Conservation (phyloP, 2,329 filamentous ascomycete species). For the Ophiostoma pallidulum region DNA sequence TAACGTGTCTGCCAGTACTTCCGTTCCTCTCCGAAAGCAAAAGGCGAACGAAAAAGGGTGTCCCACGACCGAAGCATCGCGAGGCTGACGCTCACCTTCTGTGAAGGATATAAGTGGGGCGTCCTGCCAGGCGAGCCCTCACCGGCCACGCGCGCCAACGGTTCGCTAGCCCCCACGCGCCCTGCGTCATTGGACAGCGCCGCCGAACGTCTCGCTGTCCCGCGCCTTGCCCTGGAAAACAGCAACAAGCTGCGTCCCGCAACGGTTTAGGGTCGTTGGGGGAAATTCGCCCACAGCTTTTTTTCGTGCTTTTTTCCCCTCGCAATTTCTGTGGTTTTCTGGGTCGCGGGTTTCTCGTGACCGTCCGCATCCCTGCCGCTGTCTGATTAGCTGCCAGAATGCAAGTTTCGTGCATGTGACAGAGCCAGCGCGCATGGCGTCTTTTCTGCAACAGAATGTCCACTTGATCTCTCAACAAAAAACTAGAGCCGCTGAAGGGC, state of each 20-base stretch:
- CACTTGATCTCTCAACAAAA: conserved; percentile 13
- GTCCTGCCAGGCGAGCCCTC: neutral
- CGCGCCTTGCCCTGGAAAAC: neutral
- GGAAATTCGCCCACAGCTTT: conserved; percentile 9
- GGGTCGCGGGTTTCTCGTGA: too few species aligned
- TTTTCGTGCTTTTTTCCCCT: neutral
- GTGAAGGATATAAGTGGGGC: too few species aligned
- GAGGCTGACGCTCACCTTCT: too few species aligned
- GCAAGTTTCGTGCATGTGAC: conserved; percentile 13
- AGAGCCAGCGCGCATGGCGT: conserved; percentile 10
- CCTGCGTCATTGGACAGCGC: neutral
- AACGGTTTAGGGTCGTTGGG: conserved; percentile 12
- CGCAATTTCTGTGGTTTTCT: conserved; percentile 6
- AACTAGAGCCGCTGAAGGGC: neutral
- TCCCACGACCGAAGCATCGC: too few species aligned
- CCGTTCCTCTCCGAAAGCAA: too few species aligned
- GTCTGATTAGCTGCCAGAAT: neutral
- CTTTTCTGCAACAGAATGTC: conserved; percentile 1
- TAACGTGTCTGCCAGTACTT: too few species aligned
- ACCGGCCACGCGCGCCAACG: neutral
- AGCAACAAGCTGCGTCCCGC: conserved; percentile 8
- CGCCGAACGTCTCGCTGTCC: conserved; percentile 3
- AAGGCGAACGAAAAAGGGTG: too few species aligned
- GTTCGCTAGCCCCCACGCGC: neutral
- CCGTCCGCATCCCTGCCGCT: neutral